These are phyloP conservation scores for Cyathus striatus DNA, from an alignment of 768 basidiomycete species.

Conservation along the genomic window DNA sequence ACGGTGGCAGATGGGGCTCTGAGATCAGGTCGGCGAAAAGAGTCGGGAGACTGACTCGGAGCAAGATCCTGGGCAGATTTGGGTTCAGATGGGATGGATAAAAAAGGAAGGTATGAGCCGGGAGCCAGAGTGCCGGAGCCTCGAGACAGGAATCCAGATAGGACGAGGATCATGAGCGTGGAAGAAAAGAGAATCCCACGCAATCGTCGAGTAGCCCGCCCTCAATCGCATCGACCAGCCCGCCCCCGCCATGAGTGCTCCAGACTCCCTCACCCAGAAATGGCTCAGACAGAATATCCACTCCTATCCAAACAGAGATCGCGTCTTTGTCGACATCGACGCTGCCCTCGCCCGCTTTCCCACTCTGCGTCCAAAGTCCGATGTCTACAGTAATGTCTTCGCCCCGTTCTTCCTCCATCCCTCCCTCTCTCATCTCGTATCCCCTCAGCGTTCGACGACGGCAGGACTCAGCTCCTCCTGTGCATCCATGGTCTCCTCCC, in stretches of 20 bases:
- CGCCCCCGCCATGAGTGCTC: constrained; percentile 7
- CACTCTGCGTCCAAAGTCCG: constrained; percentile 72
- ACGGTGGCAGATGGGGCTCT: no score
- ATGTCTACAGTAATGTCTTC: constrained; percentile 64
- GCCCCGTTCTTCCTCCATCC: constrained; percentile 2
- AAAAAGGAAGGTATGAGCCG: no score
- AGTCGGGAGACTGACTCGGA: no score
- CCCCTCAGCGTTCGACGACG: constrained; percentile 82
- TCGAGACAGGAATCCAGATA: no score
- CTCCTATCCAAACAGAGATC: constrained; percentile 49
- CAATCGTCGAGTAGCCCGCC: no score
- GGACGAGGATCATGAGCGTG: no score
- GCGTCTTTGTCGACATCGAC: constrained; percentile 62
- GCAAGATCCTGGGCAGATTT: no score
- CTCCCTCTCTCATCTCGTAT: constrained; percentile 8
- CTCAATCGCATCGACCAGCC: no score
- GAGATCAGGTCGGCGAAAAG: no score
- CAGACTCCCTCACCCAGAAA: constrained; percentile 37
- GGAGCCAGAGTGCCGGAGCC: no score
- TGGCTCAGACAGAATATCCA: constrained; percentile 68
- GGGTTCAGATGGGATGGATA: no score
- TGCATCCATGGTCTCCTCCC: constrained; percentile 90
- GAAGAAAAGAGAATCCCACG: no score
- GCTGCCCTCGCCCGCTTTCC: constrained; percentile 46
- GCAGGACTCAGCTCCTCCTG: constrained; percentile 86